Base-by-base conservation (phyloP, 1,284 basidiomycete genomes). In the Leccinum griseonigrum region DNA sequence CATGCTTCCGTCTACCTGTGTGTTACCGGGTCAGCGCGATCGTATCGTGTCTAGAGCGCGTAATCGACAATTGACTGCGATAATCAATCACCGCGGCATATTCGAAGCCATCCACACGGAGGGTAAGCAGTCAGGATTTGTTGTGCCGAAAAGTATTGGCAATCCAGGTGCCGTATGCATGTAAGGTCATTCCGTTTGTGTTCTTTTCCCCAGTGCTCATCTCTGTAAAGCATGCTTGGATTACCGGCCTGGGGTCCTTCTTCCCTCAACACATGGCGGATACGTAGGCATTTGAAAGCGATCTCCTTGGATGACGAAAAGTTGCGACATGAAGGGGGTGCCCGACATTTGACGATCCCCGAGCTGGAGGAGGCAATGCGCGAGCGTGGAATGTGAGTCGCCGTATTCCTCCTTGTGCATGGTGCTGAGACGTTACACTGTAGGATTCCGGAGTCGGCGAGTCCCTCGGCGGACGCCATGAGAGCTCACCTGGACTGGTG, bases 1-100 rank as follows among this genome's bases (percentile, higher is more conserved):
- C 69, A 83, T 94, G 76, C 84, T 95, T 34, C 93, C 93, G 1
- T 94, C 92, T 3, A 95, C 93, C 2, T 94, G 92, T 70, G 82
- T 95, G 61, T 81, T 95, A n/a, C 91, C 93, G 0, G 88, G 88
- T 29, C 93, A 95, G 76, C 83, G 83, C 48, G 83, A 84, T 43
- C 85, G 91, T 52, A 93, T 94, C 54, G 81, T 84, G 54, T 74
- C 78, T 32, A 86, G 87, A 72, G 81, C 82, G 51, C 81, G 82
- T n/a, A 79, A 82, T 61, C 85, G 84, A 59, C 79, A 83, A 63
- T 62, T 79, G 76, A 22, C 61, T 71, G 56, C 72, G 67, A 46
- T 78, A 67, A 62, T 71, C 72, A 10, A 52, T 64, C 26, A 73
- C 68, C 76, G 71, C 56, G 64, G 59, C 13, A 71, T 64, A 70